These are phyloP conservation scores for Saturnispora quitensis DNA, from an alignment of 805 yeast genomes.

Conservation along the genomic window DNA sequence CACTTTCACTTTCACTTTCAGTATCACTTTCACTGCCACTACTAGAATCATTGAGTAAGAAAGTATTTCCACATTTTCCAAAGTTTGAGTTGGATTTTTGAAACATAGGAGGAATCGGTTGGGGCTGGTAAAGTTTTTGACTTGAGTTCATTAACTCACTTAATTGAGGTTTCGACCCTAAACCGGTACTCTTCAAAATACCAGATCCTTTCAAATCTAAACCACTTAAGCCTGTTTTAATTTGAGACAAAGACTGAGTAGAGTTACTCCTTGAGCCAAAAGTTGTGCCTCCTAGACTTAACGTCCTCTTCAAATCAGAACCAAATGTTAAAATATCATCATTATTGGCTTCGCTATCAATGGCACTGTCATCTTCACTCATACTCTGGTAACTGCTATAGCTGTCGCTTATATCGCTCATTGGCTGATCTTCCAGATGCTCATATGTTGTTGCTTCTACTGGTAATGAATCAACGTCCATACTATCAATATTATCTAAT, in stretches of 20 bases:
- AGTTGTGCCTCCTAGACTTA: conserved; percentile 14
- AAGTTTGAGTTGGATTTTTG: not conserved
- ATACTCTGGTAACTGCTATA: not conserved
- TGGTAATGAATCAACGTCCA: conserved; percentile 18
- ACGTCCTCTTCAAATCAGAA: conserved; percentile 10
- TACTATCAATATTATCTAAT: conserved; percentile 19
- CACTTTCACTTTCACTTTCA: conserved; percentile 25
- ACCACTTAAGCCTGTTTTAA: conserved; percentile 26
- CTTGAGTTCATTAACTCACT: not conserved
- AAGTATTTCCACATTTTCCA: not conserved
- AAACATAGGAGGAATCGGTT: not conserved
- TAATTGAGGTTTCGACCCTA: conserved; percentile 25
- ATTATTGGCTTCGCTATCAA: not conserved
- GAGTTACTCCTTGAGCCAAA: conserved; percentile 8
- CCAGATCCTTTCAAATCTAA: conserved; percentile 24
- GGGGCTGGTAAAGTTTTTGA: not conserved
- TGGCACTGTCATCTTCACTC: not conserved
- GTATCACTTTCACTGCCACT: conserved; percentile 6
- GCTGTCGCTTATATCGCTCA: not conserved
- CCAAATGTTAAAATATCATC: not conserved
- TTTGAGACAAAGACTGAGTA: conserved; percentile 18
- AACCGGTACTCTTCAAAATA: conserved; percentile 21
- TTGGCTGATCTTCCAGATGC: conserved; percentile 6
- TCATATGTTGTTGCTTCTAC: not conserved
- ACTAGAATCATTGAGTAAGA: not conserved